Percentiles rank a stretch among this genome's conserved stretches.
Evolutionary conservation across 345 rosid species (phyloP).

Genomic region (Rhodamnia rubescens): DNA sequence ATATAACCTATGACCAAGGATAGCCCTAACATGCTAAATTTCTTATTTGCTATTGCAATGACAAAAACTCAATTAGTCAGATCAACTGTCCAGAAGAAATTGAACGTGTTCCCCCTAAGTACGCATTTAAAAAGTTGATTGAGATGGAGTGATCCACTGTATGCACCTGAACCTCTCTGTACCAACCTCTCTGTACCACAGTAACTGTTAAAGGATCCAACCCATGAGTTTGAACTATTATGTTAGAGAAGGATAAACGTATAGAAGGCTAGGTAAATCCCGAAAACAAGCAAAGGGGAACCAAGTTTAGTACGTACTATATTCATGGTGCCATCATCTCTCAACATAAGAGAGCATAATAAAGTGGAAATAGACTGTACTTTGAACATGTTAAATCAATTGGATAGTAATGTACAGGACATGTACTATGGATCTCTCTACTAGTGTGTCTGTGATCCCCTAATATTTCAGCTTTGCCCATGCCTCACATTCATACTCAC

Average conservation of each 20-base stretch:
- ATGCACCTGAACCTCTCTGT: not conserved
- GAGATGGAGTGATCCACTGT: not conserved
- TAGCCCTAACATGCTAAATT: not conserved
- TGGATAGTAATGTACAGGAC: not conserved
- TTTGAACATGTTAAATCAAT: not conserved
- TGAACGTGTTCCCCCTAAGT: not conserved
- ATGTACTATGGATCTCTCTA: not conserved
- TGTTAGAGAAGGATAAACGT: not conserved
- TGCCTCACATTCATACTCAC: not conserved
- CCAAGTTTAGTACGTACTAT: not conserved
- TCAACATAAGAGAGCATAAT: not conserved
- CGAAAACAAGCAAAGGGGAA: not conserved
- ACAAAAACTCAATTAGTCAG: not conserved
- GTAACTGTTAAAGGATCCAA: not conserved
- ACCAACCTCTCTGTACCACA: not conserved
- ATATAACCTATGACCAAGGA: no score
- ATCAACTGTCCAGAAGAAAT: not conserved
- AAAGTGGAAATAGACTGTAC: not conserved
- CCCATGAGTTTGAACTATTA: not conserved
- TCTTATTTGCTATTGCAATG: not conserved
- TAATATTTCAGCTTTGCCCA: not conserved
- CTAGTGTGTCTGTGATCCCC: not conserved
- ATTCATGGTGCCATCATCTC: not conserved
- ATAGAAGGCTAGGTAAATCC: not conserved
- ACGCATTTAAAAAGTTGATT: not conserved